Conservation (phyloP, 352 stramenopile genomes). For the Phytophthora europaea region DNA sequence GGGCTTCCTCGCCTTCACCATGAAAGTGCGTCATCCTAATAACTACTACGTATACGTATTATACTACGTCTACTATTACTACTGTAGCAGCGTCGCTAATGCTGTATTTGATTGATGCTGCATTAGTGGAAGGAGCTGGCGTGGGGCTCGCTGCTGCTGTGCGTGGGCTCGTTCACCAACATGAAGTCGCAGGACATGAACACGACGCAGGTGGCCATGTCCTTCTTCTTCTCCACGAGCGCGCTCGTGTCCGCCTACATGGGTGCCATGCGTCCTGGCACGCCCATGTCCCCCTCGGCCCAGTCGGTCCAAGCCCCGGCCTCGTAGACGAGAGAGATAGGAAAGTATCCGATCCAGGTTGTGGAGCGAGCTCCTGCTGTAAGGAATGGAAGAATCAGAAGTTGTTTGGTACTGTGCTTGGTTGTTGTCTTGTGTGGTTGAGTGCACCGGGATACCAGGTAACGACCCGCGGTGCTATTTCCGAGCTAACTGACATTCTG, state of each 20-base stretch:
- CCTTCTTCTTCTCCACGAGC: slow-evolving; percentile 81
- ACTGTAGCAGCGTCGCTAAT: not conserved
- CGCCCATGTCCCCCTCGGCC: slow-evolving; percentile 29
- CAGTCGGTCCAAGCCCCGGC: slow-evolving; percentile 20
- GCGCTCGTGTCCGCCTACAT: slow-evolving; percentile 75
- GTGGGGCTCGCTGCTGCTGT: slow-evolving; percentile 76
- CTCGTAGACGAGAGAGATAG: slow-evolving; percentile 24
- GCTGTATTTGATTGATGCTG: not conserved
- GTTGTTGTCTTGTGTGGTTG: slow-evolving; percentile 10
- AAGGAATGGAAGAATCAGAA: slow-evolving; percentile 31
- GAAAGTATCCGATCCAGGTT: slow-evolving; percentile 3
- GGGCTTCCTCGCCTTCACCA: slow-evolving; percentile 65
- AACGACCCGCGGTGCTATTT: slow-evolving; percentile 31
- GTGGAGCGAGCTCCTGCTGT: slow-evolving; percentile 9
- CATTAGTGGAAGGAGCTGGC: slow-evolving; percentile 72
- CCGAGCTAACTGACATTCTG: slow-evolving; percentile 1
- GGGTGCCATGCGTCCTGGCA: slow-evolving; percentile 44
- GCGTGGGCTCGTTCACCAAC: slow-evolving; percentile 71
- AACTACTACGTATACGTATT: no score
- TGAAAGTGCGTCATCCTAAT: slow-evolving; percentile 54
- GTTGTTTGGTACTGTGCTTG: slow-evolving; percentile 11
- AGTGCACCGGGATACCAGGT: not conserved
- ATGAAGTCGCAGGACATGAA: slow-evolving; percentile 68
- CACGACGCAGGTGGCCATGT: slow-evolving; percentile 73
- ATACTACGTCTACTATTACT: not conserved